Base-by-base conservation (phyloP, 768 basidiomycete genomes). In the Phanerochaete carnosa region DNA sequence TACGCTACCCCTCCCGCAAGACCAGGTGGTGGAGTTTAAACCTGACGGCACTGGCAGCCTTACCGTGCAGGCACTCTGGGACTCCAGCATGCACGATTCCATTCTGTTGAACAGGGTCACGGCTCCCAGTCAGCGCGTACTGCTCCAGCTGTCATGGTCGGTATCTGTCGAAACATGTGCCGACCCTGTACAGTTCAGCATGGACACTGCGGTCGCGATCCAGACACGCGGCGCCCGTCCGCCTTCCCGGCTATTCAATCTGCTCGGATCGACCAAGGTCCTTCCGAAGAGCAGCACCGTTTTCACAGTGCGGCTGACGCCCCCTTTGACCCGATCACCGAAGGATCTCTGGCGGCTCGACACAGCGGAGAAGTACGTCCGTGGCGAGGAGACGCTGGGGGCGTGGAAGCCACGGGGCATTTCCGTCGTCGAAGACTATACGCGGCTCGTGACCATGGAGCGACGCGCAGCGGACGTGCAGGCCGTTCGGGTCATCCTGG, bases 271-370 rank as follows among this genome's bases (percentile, higher is more conserved):
- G 7, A 85, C 82, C 23, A 94, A 90, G 70, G 83, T 93, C 30
- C 78, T 94, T 22, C 79, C 86, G 32, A 90, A 90, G 74, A 85
- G 88, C 39, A 92, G 89, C 68, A 84, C 86, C n/a, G 82, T 97
- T 47, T 99, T 95, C 78, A 83, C 79, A 32, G 81, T 98, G 52
- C 81, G 83, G 47, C 80, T 98, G 32, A 85, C 86, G 2, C 95
- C 96, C 13, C 90, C 92, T 16, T 76, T 92, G 62, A 94, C 92
- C 22, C 86, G 93, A 46, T 94, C 90, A 0, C 83, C 93, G 1
- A 86, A 86, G 70, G 95, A 98, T 64, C 79, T 99, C 15, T 98
- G 96, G 97, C 80, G 95, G 43, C 78, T 98, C 55, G 94, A 99
- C 75, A 98, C 96, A 1, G 87, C 92, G 29, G 90, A 92, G 74